These are phyloP conservation scores for Vickermania ingenoplastis DNA, from an alignment of 208 protist species.

Conservation along the genomic window DNA sequence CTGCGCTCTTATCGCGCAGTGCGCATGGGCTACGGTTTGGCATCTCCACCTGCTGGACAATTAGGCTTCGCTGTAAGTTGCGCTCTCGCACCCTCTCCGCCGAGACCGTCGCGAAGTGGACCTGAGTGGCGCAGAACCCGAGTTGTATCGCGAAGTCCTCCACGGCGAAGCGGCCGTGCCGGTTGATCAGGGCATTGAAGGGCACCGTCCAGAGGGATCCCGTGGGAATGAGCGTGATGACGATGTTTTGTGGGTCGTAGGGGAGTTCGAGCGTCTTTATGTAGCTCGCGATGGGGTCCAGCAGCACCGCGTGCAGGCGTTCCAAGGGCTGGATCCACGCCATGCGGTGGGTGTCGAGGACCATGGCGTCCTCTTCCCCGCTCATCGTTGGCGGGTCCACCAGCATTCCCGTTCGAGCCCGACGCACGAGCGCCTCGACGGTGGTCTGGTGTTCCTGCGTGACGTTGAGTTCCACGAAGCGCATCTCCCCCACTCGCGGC, in stretches of 20 bases:
- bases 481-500: conserved; percentile 62
- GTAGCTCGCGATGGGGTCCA: conserved; percentile 83
- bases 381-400: conserved; percentile 34
- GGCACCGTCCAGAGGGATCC: conserved; percentile 72
- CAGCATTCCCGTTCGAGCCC: conserved; percentile 43
- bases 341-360: conserved; percentile 52
- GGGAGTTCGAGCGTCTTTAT: conserved; percentile 49
- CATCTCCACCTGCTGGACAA: conserved; percentile 46
- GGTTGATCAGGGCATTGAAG: conserved; percentile 77
- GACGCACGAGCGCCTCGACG: conserved; percentile 33
- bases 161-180: conserved; percentile 55
- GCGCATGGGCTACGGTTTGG: too few species aligned
- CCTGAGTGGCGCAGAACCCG: conserved; percentile 76
- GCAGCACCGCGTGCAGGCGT: conserved; percentile 67
- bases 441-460: conserved; percentile 69
- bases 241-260: conserved; percentile 30
- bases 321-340: conserved; percentile 80
- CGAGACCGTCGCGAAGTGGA: conserved; percentile 47
- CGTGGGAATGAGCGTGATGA: conserved; percentile 78
- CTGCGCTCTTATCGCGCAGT: neutral
- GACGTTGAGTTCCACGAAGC: conserved; percentile 81
- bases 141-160: conserved; percentile 79
- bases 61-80: conserved; percentile 47
- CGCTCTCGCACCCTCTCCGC: conserved; percentile 47
- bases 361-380: conserved; percentile 20